Base-by-base conservation (phyloP, 495 filamentous ascomycete species). In the Neurospora sp. region DNA sequence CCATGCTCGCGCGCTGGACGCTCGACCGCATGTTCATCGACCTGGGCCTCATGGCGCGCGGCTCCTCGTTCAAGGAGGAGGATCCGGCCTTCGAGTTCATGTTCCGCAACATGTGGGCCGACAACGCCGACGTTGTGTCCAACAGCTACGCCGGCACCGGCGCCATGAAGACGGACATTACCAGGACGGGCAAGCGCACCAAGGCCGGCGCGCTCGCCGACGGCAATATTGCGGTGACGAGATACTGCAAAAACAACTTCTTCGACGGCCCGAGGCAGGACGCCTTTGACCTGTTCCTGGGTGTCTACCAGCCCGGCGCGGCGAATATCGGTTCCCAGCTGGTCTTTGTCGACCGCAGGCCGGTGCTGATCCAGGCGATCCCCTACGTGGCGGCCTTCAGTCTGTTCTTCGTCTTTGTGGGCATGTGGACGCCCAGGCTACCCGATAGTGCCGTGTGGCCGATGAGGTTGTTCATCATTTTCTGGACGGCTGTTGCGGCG, bases 61-160 rank as follows among this genome's bases (percentile, higher is more conserved):
- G 93, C 65, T 89, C 95, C 73, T 87, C 84, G 18, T 88, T 89
- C 74, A 88, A 89, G 16, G 87, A 88, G 61, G 89, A 91, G 75
- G 94, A 97, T 74, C 80, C 85, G 11, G 88, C 85, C 6, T 98
- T 99, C 78, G 94, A 96, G 78, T 82, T 90, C 76, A 80, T 97
- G 40, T 99, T 97, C 87, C 91, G 95, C 22, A 97, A 98, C 78
- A 86, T 97, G 40, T 99, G 96, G 96, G 96, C 96, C 41, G 96
- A 99, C 81, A 99, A 99, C 80, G 96, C 96, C 35, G 96, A 99
- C 77, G 91, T 93, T 18, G 96, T 99, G 31, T 95, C 93, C 35
- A 91, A 91, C 73, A 89, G 92, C 1, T 99, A 99, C 79, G 94
- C 95, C 11, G 96, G 96, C 53, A 98, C 96, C 6, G 96, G 96